phyloP scores from a whole-genome alignment of 202 grass and related monocot genomes.

The Zizania palustris region DNA sequence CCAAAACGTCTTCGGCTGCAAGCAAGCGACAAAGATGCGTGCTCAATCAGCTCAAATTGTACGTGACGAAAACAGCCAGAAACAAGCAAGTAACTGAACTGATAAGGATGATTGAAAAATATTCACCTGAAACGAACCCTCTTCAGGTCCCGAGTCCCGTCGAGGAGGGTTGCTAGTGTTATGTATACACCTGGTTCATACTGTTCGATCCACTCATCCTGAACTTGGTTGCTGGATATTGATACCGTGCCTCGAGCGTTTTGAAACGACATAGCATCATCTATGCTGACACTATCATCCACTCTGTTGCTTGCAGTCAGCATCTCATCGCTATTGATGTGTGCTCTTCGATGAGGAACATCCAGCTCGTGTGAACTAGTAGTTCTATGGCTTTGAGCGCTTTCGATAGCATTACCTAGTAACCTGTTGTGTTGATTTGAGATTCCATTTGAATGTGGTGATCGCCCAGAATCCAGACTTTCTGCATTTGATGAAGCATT shows the following conservation, averaged over 20 bases:
- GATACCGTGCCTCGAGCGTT: slow-evolving; percentile 54
- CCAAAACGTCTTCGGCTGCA: slow-evolving; percentile 86
- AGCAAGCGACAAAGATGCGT: slow-evolving; percentile 25
- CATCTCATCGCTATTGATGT: slow-evolving; percentile 59
- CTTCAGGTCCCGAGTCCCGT: slow-evolving; percentile 87
- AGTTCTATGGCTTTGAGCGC: slow-evolving; percentile 50
- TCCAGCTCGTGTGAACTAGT: slow-evolving; percentile 41
- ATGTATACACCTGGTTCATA: slow-evolving; percentile 96
- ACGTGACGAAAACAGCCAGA: neutral
- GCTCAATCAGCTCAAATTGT: neutral
- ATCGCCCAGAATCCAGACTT: slow-evolving; percentile 34
- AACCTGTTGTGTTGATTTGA: slow-evolving; percentile 51
- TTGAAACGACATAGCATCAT: slow-evolving; percentile 54
- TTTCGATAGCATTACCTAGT: slow-evolving; percentile 46
- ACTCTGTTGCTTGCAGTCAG: slow-evolving; percentile 46
- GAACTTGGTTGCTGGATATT: slow-evolving; percentile 62
- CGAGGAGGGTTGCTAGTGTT: slow-evolving; percentile 72
- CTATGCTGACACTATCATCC: slow-evolving; percentile 54
- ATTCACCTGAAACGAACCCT: slow-evolving; percentile 96
- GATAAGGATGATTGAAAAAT: too few relatives aligned
- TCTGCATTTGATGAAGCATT: slow-evolving; percentile 45
- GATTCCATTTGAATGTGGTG: slow-evolving; percentile 49
- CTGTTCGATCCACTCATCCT: slow-evolving; percentile 94
- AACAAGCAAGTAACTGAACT: slow-evolving; percentile 3
- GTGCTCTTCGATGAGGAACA: slow-evolving; percentile 38